Evolutionary conservation across 2,329 filamentous ascomycete species (phyloP).

Genomic region (Clarireedia homoeocarpa): DNA sequence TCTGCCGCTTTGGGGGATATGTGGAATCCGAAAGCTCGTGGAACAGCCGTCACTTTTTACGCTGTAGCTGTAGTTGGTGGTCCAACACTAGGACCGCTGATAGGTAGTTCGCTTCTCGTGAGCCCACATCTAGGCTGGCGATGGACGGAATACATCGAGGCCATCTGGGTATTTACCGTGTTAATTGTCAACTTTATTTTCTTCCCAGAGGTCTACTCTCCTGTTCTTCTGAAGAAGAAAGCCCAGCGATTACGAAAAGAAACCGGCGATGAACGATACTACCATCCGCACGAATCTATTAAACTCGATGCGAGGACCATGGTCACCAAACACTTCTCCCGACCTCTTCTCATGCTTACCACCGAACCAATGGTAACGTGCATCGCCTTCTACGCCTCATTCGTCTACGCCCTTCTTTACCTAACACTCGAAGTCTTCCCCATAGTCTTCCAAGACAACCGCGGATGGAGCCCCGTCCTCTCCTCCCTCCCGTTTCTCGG

Average conservation of each 20-base stretch:
- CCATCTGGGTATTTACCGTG: constrained; percentile 37
- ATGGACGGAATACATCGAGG: constrained; percentile 31
- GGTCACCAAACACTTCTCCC: constrained; percentile 24
- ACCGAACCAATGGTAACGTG: constrained; percentile 55
- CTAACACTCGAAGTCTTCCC: constrained; percentile 51
- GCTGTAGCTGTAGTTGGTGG: constrained; percentile 34
- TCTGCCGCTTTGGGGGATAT: constrained; percentile 56
- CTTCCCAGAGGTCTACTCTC: constrained; percentile 39
- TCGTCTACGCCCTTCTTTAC: constrained; percentile 64
- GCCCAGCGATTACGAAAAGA: constrained; percentile 29
- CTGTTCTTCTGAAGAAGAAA: constrained; percentile 36
- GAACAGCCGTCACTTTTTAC: constrained; percentile 55
- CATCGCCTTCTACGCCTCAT: constrained; percentile 63
- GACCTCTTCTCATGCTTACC: constrained; percentile 38
- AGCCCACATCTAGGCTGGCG: constrained; percentile 32
- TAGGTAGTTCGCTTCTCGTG: constrained; percentile 26
- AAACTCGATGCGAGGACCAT: constrained; percentile 23
- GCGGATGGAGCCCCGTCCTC: constrained; percentile 52
- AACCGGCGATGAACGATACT: constrained; percentile 20
- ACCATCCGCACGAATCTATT: constrained; percentile 22
- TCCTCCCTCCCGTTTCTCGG: constrained; percentile 54
- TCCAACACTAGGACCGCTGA: constrained; percentile 28
- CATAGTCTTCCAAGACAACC: constrained; percentile 54
- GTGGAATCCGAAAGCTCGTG: constrained; percentile 44
- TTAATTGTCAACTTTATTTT: constrained; percentile 33